A percentile compares a stretch with the other conserved stretches of the same genome.
These are phyloP conservation scores for Parascedosporium putredinis DNA, from an alignment of 2,329 filamentous ascomycete genomes.

Conservation along the genomic window DNA sequence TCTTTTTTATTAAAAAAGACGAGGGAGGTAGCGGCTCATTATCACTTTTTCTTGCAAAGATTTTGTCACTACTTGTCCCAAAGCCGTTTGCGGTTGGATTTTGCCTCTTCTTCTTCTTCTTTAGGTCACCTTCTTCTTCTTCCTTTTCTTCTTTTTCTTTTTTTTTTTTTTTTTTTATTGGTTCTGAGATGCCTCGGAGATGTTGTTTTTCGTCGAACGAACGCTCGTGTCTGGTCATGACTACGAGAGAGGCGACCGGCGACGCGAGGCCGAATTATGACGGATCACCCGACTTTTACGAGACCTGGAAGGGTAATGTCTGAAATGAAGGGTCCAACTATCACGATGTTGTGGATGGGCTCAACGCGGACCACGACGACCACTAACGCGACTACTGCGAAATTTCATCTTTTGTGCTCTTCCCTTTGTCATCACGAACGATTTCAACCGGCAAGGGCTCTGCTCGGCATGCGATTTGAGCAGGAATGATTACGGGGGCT, in stretches of 20 bases:
- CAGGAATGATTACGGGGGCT: conserved; percentile 14
- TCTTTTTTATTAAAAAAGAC: no score
- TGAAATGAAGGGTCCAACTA: not conserved
- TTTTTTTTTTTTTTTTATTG: conserved; percentile 11
- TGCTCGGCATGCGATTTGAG: conserved; percentile 14
- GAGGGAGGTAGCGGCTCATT: conserved; percentile 10
- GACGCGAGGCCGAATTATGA: conserved; percentile 3
- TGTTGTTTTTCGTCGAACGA: not conserved
- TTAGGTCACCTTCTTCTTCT: conserved; percentile 12
- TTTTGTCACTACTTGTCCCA: conserved; percentile 7
- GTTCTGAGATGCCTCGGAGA: not conserved
- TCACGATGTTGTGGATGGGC: not conserved
- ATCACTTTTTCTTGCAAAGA: conserved; percentile 12
- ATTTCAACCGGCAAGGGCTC: conserved; percentile 8
- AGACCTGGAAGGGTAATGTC: conserved; percentile 5
- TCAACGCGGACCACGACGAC: conserved; percentile 2
- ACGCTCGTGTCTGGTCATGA: conserved; percentile 2
- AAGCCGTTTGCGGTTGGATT: conserved; percentile 8
- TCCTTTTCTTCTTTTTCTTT: conserved; percentile 7
- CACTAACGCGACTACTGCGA: conserved; percentile 2
- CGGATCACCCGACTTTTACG: conserved; percentile 5
- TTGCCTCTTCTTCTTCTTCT: conserved; percentile 10
- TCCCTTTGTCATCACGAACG: not conserved
- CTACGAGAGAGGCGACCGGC: not conserved
- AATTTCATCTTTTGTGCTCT: conserved; percentile 3